Evolutionary conservation across 371 early-diverging fungal genomes (phyloP), one percentile per base, ranked within the genome.

Genomic region (Lichtheimia ornata): DNA sequence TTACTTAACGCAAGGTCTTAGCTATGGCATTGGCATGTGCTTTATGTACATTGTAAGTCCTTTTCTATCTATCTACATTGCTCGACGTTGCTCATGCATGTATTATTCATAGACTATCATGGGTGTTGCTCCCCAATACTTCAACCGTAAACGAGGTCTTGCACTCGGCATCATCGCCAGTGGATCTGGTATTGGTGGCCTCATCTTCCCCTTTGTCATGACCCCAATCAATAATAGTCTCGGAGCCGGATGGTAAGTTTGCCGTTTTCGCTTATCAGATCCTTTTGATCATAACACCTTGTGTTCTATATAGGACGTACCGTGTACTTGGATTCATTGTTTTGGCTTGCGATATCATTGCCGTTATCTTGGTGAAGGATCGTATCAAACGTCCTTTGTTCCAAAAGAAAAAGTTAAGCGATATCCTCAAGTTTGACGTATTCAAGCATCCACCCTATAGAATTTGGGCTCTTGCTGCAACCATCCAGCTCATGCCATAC

Each of bases 101-200:
- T 28, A 24, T 54, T n/a, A n/a, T 40, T 6, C 9, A 18, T 58
- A 69, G 69, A 65, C 65, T 0, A 57, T 61, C 2, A 68, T 84
- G 55, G 53, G 65, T 14, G 65, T 85, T 28, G 73, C 83, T 1
- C 61, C 87, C 0, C 91, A 91, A 59, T 92, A 88, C 86, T 92
- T 91, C 66, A 56, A 58, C 17, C 72, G 74, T 15, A 60, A 68
- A 27, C 81, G 90, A 5, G 88, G 88, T 0, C 58, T 93, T 51
- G 91, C 88, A 9, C 80, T 84, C 0, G 93, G 91, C 7, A 74
- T 92, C 3, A 83, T 86, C 24, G 81, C 85, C 28, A 69, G 86
- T 52, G 92, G 92, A 3, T 76, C 84, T n/a, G 92, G 92, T 9
- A 67, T 89, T 43, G 92, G 92, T 47, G 91, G 91, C 0, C 75